Base-by-base conservation (phyloP, 441 rosid genomes). In the Syzygium malaccense region DNA sequence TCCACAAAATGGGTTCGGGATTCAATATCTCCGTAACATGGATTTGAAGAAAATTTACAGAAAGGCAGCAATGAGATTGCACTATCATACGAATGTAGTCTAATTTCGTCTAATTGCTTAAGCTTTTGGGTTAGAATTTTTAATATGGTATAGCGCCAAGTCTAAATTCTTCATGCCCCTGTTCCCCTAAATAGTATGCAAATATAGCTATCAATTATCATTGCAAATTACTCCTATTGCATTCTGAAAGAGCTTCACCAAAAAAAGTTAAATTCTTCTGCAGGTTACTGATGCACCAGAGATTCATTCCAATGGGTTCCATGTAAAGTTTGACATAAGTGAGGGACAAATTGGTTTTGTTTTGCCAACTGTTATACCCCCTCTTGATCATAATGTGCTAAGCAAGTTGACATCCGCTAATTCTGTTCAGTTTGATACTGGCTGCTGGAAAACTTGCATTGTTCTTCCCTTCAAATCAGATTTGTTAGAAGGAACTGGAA, bases 261-360 rank as follows among this genome's bases (percentile, higher is more conserved):
- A 68, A 37, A 5, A 71, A 11, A 23, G 3, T 37, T 20, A 37
- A 71, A 37, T 88, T 87, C 85, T 88, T 55, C 83, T 91, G 90
- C 92, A 98, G 99, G 95, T 98, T 88, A 96, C 99, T 60, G 95
- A 98, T 94, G 95, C 99, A 89, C 99, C 99, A 19, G 98, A 98
- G 95, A 97, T 98, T 90, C 99, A 98, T 92, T 98, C 99, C 86
- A 97, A 96, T 92, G 99, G 99, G 86, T 97, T 96, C 93, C 99
- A 98, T 91, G 91, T 98, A 90, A 97, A 96, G 93, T 98, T 98
- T 91, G 99, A 98, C 93, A 94, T 95, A 90, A 95, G 96, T 84
- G 96, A 95, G 89, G 99, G 99, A 89, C 98, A 96, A 93, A 98
- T 98, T 91, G 99, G 99, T 87, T 98, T 97, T 93, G 97, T 98